Conservation (phyloP, 306 rosid genomes). For the Acacia crassicarpa region DNA sequence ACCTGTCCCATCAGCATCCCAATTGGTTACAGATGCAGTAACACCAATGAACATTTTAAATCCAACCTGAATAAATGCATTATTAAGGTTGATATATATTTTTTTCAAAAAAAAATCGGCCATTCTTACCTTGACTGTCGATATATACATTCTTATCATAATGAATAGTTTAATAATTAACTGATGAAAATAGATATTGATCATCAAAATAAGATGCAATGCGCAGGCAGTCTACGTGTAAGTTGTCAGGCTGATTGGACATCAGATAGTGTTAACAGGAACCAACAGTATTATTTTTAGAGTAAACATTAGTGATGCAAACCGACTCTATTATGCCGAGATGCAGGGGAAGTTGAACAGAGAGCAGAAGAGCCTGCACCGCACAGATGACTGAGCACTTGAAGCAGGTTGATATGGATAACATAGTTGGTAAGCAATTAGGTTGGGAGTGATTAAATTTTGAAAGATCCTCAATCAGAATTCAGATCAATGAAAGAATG, state of each 20-base stretch:
- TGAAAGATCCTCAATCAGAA: not conserved
- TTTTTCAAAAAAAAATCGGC: not conserved
- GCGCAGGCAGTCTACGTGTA: not conserved
- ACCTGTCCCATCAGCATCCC: constrained; percentile 95
- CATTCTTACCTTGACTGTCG: not conserved
- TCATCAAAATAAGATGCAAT: not conserved
- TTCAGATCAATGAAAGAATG: not conserved
- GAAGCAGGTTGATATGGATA: not conserved
- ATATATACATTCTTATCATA: constrained; percentile 4
- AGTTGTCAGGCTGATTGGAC: not conserved
- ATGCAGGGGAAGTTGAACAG: not conserved
- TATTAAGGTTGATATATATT: not conserved
- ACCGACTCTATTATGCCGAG: not conserved
- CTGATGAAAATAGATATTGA: not conserved
- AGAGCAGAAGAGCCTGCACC: not conserved
- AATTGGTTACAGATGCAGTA: constrained; percentile 83
- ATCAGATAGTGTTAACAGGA: not conserved
- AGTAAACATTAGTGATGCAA: not conserved
- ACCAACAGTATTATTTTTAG: not conserved
- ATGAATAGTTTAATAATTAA: not conserved
- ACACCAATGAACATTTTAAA: constrained; percentile 96
- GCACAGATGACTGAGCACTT: not conserved
- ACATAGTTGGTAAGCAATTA: too few species aligned
- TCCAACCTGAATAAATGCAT: constrained; percentile 65
- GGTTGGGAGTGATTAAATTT: not conserved